Conservation (phyloP, 768 basidiomycete genomes). For the Naematelia aurantialba region DNA sequence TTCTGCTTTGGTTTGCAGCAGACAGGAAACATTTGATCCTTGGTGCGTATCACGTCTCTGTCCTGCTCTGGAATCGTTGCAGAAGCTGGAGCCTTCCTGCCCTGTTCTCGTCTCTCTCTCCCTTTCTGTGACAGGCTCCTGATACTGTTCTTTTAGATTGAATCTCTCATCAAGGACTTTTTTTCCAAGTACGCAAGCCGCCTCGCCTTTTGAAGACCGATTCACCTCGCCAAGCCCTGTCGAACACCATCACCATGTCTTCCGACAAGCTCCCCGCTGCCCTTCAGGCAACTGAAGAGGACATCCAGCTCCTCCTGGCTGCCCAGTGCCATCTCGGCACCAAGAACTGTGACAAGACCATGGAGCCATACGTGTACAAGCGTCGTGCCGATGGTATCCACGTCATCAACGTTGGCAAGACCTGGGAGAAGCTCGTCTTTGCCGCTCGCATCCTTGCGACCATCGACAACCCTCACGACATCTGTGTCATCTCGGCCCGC, state of each 20-base stretch:
- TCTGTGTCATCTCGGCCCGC: conserved; percentile 96
- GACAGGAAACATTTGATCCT: conserved; percentile 16
- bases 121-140: not conserved
- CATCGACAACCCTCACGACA: conserved; percentile 95
- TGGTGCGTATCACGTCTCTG: conserved; percentile 10
- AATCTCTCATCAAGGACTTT: conserved; percentile 26
- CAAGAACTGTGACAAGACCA: conserved; percentile 99
- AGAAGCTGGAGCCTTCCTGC: not conserved
- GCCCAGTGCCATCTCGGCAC: conserved; percentile 96
- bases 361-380: conserved; percentile 98
- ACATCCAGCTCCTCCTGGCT: conserved; percentile 89
- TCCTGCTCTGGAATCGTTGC: not conserved
- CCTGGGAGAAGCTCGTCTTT: conserved; percentile 98
- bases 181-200: conserved; percentile 45
- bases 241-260: conserved; percentile 37
- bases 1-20: conserved; percentile 31
- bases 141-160: too few species aligned
- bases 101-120: not conserved
- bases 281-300: conserved; percentile 92
- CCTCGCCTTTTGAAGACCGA: conserved; percentile 9
- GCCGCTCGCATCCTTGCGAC: conserved; percentile 97
- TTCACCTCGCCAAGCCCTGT: conserved; percentile 2
- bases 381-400: conserved; percentile 96
- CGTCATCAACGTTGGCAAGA: conserved; percentile 97
- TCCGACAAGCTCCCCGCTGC: conserved; percentile 78